Conservation (phyloP, 768 basidiomycete genomes). For the Kwoniella mangroviensis region DNA sequence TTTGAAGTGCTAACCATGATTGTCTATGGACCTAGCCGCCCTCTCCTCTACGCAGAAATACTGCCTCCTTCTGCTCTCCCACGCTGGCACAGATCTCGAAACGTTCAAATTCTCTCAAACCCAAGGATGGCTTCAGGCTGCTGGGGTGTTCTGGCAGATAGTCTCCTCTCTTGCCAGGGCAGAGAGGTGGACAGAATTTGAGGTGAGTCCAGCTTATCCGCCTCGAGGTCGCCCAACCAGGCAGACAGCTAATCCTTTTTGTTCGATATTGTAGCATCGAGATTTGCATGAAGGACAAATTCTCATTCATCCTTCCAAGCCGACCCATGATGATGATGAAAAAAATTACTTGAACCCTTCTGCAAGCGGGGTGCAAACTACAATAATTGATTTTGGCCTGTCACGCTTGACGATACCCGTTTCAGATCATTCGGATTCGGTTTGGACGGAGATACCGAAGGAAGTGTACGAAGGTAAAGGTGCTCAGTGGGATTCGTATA, state of each 20-base stretch:
- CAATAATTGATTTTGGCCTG: constrained; percentile 92
- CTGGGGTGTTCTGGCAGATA: constrained; percentile 89
- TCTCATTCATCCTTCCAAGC: constrained; percentile 65
- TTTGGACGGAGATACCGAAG: constrained; percentile 83
- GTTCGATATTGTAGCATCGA: constrained; percentile 70
- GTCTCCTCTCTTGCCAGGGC: constrained; percentile 75
- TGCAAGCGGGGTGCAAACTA: constrained; percentile 70
- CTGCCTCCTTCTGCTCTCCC: constrained; percentile 84
- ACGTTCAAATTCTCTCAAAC: constrained; percentile 68
- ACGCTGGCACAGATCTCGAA: constrained; percentile 90
- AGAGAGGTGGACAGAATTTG: constrained; percentile 79
- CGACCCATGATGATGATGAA: background rate
- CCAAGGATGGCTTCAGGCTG: constrained; percentile 80
- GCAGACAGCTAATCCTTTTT: background rate
- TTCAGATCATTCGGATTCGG: constrained; percentile 55
- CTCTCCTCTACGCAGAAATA: constrained; percentile 80
- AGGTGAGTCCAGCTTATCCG: constrained; percentile 64
- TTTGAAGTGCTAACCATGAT: too few species aligned
- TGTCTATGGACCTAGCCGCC: constrained; percentile 70
- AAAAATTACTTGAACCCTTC: constrained; percentile 45
- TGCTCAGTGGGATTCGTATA: constrained; percentile 89
- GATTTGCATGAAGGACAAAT: constrained; percentile 99
- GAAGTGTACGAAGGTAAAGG: constrained; percentile 93
- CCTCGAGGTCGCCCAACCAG: too few species aligned
- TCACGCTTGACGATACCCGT: constrained; percentile 70